Evolutionary conservation across 1,139 yeast genomes (phyloP).

Genomic region (Lodderomyces parapsilosis): DNA sequence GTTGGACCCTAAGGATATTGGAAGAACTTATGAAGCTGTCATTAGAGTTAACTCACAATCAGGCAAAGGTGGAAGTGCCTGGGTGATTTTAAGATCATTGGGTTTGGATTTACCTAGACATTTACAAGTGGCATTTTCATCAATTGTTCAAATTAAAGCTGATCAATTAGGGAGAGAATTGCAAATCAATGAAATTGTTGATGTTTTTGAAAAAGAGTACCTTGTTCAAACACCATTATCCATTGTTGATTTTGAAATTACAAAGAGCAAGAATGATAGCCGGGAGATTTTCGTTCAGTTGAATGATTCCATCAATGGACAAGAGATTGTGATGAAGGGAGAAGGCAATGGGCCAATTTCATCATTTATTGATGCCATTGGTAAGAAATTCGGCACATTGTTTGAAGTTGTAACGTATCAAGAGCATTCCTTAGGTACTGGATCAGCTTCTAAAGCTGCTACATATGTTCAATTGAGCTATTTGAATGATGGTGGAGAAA

Average conservation of each 20-base stretch:
- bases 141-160: constrained; percentile 40
- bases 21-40: constrained; percentile 51
- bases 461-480: constrained; percentile 44
- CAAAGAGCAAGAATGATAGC: constrained; percentile 22
- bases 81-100: constrained; percentile 47
- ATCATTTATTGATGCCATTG: constrained; percentile 44
- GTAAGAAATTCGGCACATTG: constrained; percentile 29
- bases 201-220: constrained; percentile 38
- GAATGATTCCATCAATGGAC: constrained; percentile 17
- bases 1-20: constrained; percentile 50
- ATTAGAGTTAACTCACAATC: constrained; percentile 52
- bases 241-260: constrained; percentile 36
- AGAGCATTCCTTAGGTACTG: constrained; percentile 46
- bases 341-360: constrained; percentile 51
- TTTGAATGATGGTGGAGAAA: constrained; percentile 25
- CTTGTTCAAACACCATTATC: constrained; percentile 23
- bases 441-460: constrained; percentile 46
- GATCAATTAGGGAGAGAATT: constrained; percentile 46
- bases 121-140: constrained; percentile 43
- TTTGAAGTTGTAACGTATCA: constrained; percentile 44
- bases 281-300: constrained; percentile 34
- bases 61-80: constrained; percentile 53
- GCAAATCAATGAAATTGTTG: constrained; percentile 40
- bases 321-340: constrained; percentile 28
- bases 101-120: constrained; percentile 50